Percentiles rank a stretch among this genome's conserved stretches.
Evolutionary conservation across 257 asterid genomes (phyloP).

Genomic region (Forsythia viridissima): DNA sequence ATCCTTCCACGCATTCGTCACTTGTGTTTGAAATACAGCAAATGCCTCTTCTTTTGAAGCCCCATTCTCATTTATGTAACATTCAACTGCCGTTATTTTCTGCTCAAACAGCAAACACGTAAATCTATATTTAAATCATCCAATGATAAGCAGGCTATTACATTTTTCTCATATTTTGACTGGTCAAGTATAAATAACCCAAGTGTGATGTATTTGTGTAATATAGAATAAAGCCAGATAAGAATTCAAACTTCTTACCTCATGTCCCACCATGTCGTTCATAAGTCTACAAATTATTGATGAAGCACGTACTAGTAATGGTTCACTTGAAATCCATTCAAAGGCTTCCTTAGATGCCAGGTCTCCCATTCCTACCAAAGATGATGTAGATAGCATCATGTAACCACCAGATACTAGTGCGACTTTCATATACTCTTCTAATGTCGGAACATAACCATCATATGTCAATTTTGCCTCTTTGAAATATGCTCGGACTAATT

Average conservation of each 20-base stretch:
- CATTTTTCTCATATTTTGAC: too few relatives aligned
- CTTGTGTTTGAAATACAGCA: not conserved
- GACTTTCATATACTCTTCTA: not conserved
- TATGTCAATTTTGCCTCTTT: constrained; percentile 35
- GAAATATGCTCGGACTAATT: not conserved
- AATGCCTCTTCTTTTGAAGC: constrained; percentile 19
- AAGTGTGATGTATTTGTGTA: too few relatives aligned
- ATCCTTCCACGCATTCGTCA: not conserved
- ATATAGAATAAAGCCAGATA: too few relatives aligned
- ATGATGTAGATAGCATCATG: not conserved
- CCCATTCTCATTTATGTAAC: not conserved
- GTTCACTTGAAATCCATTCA: constrained; percentile 34
- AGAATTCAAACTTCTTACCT: not conserved
- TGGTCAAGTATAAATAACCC: too few relatives aligned
- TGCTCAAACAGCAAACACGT: not conserved
- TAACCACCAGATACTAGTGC: not conserved
- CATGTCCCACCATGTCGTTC: not conserved
- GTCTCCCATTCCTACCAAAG: constrained; percentile 30
- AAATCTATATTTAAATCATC: too few relatives aligned
- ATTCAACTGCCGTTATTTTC: not conserved
- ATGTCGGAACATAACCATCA: not conserved
- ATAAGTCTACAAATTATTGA: not conserved
- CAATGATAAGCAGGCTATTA: too few relatives aligned
- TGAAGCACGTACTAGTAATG: not conserved
- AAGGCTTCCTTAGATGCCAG: constrained; percentile 13